These are phyloP conservation scores for Ascosphaera pollenicola DNA, from an alignment of 2,329 filamentous ascomycete species.

Conservation along the genomic window DNA sequence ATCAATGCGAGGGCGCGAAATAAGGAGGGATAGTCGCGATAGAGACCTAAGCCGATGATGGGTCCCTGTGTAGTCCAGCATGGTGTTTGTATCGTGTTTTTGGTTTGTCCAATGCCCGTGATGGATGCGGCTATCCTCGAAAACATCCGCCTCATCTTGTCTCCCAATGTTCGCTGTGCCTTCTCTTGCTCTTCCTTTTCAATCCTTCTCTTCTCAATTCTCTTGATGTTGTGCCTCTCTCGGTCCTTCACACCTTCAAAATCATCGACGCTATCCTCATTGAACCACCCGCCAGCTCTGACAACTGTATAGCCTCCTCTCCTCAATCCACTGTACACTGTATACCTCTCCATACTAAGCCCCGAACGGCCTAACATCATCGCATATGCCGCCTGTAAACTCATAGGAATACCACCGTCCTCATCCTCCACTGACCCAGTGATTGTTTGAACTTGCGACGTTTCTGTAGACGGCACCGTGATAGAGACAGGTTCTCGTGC, in stretches of 20 bases:
- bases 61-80: constrained; percentile 21
- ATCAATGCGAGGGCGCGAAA: constrained; percentile 58
- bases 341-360: constrained; percentile 55
- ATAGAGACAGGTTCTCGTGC: constrained; percentile 10
- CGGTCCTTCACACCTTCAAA: not conserved
- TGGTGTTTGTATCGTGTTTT: constrained; percentile 9
- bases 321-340: constrained; percentile 70
- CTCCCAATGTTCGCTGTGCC: not conserved
- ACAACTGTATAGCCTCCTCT: constrained; percentile 62
- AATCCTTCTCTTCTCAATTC: not conserved
- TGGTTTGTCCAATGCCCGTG: too few relatives aligned
- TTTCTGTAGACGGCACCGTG: constrained; percentile 3
- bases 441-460: constrained; percentile 19
- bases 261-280: constrained; percentile 4
- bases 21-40: constrained; percentile 33
- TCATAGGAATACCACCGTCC: constrained; percentile 56
- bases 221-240: not conserved
- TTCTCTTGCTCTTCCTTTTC: not conserved
- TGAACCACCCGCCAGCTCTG: constrained; percentile 29
- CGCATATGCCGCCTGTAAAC: constrained; percentile 74
- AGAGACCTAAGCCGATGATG: constrained; percentile 29
- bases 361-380: constrained; percentile 50
- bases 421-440: constrained; percentile 23
- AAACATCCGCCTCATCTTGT: too few relatives aligned
- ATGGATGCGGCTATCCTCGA: too few relatives aligned